Evolutionary conservation across 768 basidiomycete genomes (phyloP), one percentile per base, ranked within the genome.

Genomic region (Leccinum fibrillosum): DNA sequence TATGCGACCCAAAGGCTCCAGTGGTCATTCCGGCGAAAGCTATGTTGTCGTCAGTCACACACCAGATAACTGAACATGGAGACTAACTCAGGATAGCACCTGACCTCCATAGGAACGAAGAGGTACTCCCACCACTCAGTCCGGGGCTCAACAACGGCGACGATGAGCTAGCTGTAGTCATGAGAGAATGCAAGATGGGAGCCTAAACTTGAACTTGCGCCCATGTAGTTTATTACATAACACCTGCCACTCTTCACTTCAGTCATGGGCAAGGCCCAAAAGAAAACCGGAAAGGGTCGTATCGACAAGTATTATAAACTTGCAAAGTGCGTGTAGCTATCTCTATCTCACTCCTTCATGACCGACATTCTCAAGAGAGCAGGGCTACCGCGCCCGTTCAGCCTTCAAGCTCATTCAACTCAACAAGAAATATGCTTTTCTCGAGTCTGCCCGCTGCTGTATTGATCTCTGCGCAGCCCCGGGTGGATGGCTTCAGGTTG

Each of bases 401-500:
- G 97, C 97, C 2, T 96, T 96, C 87, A 99, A 99, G 76, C 84
- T 99, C 58, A 94, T 99, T 58, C 97, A 99, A 74, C 78, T 99
- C 60, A 98, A 99, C 81, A 94, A 96, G 73, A 99, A 98, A 78
- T 99, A 91, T 76, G 83, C 87, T 15, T 90, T 99, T 71, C 82
- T 99, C 23, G 91, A 94, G 66, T 79, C 83, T 30, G 89, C 94
- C 57, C 81, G 86, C 82, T 98, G 96, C 74, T 92, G 90, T 45
- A 95, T 99, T 66, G 97, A 99, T 82, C 82, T 99, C 32, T 99
- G 97, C 74, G 97, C 97, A 34, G 97, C 97, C 5, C 97, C 97
- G 6, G 97, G 97, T 64, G 97, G 97, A 69, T 99, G 97, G 97
- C 80, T 98, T 9, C 97, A 99, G 73, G 97, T 99, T 17, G 95